A percentile compares a stretch with the other conserved stretches of the same genome.
These are phyloP conservation scores for Pleurotus eryngii DNA, from an alignment of 768 basidiomycete species.

Conservation along the genomic window DNA sequence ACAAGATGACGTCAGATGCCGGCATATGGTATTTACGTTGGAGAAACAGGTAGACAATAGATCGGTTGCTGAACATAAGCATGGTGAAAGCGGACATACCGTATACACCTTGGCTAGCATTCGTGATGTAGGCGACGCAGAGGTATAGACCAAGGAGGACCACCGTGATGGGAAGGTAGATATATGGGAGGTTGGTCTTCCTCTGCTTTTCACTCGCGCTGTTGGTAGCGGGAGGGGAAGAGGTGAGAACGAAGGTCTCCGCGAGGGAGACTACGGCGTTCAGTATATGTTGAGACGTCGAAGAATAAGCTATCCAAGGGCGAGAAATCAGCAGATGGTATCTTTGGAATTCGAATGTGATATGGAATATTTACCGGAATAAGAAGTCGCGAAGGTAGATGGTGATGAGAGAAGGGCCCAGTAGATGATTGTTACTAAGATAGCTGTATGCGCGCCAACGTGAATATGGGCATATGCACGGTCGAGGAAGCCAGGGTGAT, in stretches of 20 bases:
- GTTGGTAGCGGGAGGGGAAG: constrained; percentile 33
- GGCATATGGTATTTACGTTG: background rate
- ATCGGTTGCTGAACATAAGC: background rate
- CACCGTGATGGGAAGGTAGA: constrained; percentile 41
- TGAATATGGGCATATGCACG: too few species aligned
- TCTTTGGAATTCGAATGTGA: background rate
- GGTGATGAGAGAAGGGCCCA: constrained; percentile 53
- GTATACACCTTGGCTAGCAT: constrained; percentile 60
- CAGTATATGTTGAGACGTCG: constrained; percentile 55
- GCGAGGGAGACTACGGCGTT: constrained; percentile 55
- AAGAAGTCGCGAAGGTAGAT: constrained; percentile 35
- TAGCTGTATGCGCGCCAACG: constrained; percentile 32
- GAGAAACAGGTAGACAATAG: background rate
- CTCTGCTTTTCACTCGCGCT: too few species aligned
- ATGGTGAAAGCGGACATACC: constrained; percentile 35
- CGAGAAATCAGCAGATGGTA: too few species aligned
- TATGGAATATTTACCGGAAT: constrained; percentile 29
- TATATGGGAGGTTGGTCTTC: constrained; percentile 38
- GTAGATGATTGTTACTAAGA: constrained; percentile 61
- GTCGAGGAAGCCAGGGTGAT: background rate
- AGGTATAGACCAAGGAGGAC: constrained; percentile 55
- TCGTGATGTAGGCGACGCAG: constrained; percentile 66
- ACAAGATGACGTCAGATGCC: background rate
- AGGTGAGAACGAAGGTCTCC: constrained; percentile 51
- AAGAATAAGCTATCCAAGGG: constrained; percentile 12